Conservation (phyloP, 805 yeast genomes). For the Metschnikowia cerradonensis region DNA sequence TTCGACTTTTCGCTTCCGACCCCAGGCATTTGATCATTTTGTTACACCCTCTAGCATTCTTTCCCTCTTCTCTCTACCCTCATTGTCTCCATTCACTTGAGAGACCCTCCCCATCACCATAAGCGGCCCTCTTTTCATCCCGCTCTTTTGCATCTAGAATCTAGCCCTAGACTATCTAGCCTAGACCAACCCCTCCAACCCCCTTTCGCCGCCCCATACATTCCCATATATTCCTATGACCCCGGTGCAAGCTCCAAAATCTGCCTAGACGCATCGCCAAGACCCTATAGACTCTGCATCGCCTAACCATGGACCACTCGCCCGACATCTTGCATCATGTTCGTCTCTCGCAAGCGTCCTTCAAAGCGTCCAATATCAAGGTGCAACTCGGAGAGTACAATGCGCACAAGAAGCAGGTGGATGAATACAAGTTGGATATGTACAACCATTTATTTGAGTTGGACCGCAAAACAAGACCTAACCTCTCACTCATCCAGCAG, state of each 20-base stretch:
- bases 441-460: constrained; percentile 29
- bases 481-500: constrained; percentile 35
- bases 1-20: constrained; percentile 1
- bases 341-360: constrained; percentile 27
- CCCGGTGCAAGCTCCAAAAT: background rate
- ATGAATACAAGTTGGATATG: constrained; percentile 45
- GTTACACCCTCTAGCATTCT: background rate
- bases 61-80: background rate
- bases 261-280: constrained; percentile 1
- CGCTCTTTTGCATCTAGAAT: background rate
- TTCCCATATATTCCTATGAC: background rate
- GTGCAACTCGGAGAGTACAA: constrained; percentile 44
- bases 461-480: constrained; percentile 22
- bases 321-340: constrained; percentile 20
- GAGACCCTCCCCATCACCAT: background rate
- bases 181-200: background rate
- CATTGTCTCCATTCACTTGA: constrained; percentile 4
- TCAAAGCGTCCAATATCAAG: constrained; percentile 38
- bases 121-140: background rate
- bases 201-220: background rate
- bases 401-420: constrained; percentile 40
- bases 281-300: background rate
- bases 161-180: background rate
- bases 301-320: constrained; percentile 10
- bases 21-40: background rate